Evolutionary conservation across 2,329 filamentous ascomycete genomes (phyloP).

Genomic region (Verruconis gallopava): DNA sequence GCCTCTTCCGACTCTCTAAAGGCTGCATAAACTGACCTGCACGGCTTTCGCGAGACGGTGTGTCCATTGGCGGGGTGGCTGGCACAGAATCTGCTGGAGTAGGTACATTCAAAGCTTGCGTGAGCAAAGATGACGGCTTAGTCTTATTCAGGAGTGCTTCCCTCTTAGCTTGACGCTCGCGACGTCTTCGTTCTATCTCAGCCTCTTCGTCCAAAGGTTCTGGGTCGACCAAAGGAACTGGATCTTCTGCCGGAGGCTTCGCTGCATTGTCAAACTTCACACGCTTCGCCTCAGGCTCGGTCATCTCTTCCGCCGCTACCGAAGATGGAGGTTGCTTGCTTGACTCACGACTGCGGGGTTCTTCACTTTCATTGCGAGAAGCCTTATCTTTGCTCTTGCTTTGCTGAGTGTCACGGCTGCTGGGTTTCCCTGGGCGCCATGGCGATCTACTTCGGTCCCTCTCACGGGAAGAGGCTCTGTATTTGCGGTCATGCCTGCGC

Average conservation of each 20-base stretch:
- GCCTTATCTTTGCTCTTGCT: conserved; percentile 1
- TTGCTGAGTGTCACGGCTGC: background rate
- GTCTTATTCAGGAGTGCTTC: conserved; percentile 54
- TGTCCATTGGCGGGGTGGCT: conserved; percentile 40
- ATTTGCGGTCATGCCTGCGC: conserved; percentile 3
- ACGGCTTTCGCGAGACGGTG: conserved; percentile 17
- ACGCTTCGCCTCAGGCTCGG: background rate
- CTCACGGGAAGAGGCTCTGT: conserved; percentile 1
- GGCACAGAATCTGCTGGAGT: conserved; percentile 38
- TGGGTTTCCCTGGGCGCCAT: background rate
- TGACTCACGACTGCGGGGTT: background rate
- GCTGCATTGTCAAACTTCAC: background rate
- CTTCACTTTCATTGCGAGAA: background rate
- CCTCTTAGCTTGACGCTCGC: conserved; percentile 70
- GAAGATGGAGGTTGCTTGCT: background rate
- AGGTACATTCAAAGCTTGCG: conserved; percentile 57
- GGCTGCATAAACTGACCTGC: background rate
- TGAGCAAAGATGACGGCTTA: conserved; percentile 58
- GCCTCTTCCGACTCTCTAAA: background rate
- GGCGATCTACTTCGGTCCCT: conserved; percentile 3
- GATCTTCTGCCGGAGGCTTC: background rate
- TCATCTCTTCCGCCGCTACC: background rate
- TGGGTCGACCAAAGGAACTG: conserved; percentile 22
- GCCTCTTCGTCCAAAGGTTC: conserved; percentile 53
- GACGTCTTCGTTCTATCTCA: conserved; percentile 73